phyloP scores from a whole-genome alignment of 2,329 filamentous ascomycete genomes.

The Cladorrhinum sp. region DNA sequence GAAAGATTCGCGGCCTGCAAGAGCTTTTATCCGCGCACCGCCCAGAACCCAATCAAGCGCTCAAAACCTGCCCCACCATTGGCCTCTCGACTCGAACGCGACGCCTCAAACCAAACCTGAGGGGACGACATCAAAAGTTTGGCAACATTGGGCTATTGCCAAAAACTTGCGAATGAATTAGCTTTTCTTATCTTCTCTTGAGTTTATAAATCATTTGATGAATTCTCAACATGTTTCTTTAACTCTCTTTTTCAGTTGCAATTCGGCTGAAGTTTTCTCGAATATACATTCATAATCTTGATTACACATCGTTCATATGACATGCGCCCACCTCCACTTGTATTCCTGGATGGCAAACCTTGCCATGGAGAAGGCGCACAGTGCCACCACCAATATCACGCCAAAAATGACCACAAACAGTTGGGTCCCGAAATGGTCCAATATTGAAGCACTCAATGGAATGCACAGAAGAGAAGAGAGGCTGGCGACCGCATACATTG shows the following conservation, averaged over 20 bases:
- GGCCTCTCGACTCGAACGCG: no score
- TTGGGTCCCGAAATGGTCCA: conserved; percentile 9
- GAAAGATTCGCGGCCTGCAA: neutral
- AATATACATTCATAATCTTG: no score
- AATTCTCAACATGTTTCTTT: no score
- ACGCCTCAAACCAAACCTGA: no score
- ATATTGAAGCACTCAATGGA: conserved; percentile 14
- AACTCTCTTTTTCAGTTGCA: no score
- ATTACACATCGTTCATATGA: conserved; percentile 10
- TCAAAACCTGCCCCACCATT: no score
- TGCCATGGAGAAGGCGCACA: conserved; percentile 13
- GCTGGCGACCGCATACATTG: conserved; percentile 15
- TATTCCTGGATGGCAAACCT: conserved; percentile 11
- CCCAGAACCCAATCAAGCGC: neutral
- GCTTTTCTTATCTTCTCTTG: no score
- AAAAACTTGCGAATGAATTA: no score
- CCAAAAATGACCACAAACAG: conserved; percentile 14
- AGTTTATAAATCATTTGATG: no score
- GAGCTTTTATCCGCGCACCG: neutral
- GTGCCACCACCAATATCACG: conserved; percentile 6
- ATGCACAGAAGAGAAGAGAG: conserved; percentile 15
- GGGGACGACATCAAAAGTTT: no score
- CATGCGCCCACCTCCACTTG: conserved; percentile 11
- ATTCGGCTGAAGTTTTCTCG: no score
- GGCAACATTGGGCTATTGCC: no score